Evolutionary conservation across 208 protist species (phyloP), one percentile per base, ranked within the genome.

Genomic region (Borovskyia barvae): DNA sequence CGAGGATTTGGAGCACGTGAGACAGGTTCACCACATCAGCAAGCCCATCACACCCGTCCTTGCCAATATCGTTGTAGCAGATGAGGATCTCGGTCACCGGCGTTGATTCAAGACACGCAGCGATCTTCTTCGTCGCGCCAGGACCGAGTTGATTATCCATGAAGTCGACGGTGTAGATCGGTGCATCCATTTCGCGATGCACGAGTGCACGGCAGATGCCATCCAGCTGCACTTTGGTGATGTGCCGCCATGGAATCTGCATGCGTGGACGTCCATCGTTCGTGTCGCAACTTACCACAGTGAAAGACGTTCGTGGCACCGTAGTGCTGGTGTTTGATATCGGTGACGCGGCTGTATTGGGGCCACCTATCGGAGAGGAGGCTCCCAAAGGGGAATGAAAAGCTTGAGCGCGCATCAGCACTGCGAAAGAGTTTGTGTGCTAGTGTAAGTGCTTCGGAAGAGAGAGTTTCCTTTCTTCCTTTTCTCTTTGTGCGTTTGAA

Each of bases 61-160:
- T 86, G 22, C 87, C 91, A 63, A 96, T 92, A 66, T 91, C 75
- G 57, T 96, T 96, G 78, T 85, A 94, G 24, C 91, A 77, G 28
- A 96, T 57, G 7, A 90, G 43, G 15, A 92, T 67, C 50, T 94
- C 77, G 39, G 56, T 73, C 35, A 91, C 86, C 0, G 74, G 61
- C 5, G 87, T 84, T 0, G 71, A 78, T 51, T 93, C 81, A 12
- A 92, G 50, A 32, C 67, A 78, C 2, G 75, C 58, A n/a, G 77
- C 67, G 28, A 96, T 77, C 52, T 80, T 78, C 52, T 72, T 54
- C 19, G 85, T 57, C 25, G 69, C 56, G 17, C 42, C 39, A 1
- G 87, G 81, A 28, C 87, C 88, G 11, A 96, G 75, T 32, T 93
- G 77, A 68, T 96, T 96, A 60, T 96, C 85, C 17, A 84, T 75